Base-by-base conservation (phyloP, 2,329 filamentous ascomycete genomes). In the Septoria petroselini region DNA sequence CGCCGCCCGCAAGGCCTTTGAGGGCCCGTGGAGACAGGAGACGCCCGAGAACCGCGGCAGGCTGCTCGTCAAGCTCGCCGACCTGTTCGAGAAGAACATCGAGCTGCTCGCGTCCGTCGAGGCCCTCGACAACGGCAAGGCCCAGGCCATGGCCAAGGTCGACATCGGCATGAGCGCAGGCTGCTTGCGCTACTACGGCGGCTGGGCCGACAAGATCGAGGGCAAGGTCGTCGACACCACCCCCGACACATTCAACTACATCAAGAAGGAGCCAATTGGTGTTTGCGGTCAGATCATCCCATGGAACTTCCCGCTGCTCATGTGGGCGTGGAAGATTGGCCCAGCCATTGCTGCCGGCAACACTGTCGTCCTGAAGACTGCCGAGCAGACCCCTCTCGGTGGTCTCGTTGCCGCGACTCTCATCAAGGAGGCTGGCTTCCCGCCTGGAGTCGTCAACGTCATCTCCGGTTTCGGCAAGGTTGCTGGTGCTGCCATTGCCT, bases 161-260 rank as follows among this genome's bases (percentile, higher is more conserved):
- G 89, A 95, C 66, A 78, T 95, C 34, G 74, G 70, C 47, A 79
- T 81, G 60, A 83, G 84, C 51, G 76, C 81, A 58, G 83, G 78
- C 65, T 85, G 80, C 73, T 71, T 96, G 65, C 83, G 90, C 71
- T 96, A 91, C 76, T 93, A 91, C 64, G 89, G 80, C 65, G 90
- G 90, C 55, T 95, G 86, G 84, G 87, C 89, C 64, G 90, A 95
- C 78, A 95, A 95, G 83, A 84, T 93, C 59, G 79, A 84, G 71
- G 89, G 90, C 71, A 89, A 91, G 77, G 88, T 89, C 49, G 83
- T 93, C 58, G 87, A 94, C 64, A 86, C 88, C 61, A 75, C 79
- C 64, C 79, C 81, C 51, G 84, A 87, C 59, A 88, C 84, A 71
- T 89, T 94, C 75, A 85, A 88, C 75, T 94, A 93, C 76, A 90